Evolutionary conservation across 495 filamentous ascomycete genomes (phyloP).

Genomic region (Aspergillus leporis): DNA sequence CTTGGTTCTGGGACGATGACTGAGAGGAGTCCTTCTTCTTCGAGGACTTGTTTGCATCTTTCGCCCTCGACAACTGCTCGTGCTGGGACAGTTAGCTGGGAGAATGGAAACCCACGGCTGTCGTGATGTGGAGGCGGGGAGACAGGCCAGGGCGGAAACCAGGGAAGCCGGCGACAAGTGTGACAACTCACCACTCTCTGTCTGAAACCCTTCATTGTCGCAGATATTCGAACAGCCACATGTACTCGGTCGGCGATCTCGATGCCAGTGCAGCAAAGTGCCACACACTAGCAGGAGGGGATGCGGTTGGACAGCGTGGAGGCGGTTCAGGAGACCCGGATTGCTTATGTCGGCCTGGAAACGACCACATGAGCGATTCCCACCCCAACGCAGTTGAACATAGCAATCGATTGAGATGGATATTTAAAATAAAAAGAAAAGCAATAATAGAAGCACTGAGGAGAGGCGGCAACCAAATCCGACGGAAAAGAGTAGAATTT

Average conservation of each 20-base stretch:
- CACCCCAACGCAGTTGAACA: slow-evolving; percentile 17
- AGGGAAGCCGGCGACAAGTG: slow-evolving; percentile 7
- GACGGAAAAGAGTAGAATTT: neutral
- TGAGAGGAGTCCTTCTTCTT: slow-evolving; percentile 87
- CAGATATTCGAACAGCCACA: slow-evolving; percentile 36
- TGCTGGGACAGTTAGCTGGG: slow-evolving; percentile 51
- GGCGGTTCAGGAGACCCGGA: slow-evolving; percentile 29
- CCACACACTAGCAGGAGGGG: slow-evolving; percentile 44
- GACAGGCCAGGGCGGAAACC: slow-evolving; percentile 16
- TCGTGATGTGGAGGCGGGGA: slow-evolving; percentile 15
- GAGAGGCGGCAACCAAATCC: neutral
- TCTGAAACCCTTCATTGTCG: slow-evolving; percentile 95
- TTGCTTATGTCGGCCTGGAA: slow-evolving; percentile 39
- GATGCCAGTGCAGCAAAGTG: slow-evolving; percentile 42
- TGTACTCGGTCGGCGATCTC: slow-evolving; percentile 36
- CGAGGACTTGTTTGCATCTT: slow-evolving; percentile 88
- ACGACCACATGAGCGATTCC: slow-evolving; percentile 33
- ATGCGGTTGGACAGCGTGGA: slow-evolving; percentile 20
- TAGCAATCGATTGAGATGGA: slow-evolving; percentile 10
- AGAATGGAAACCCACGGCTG: slow-evolving; percentile 13
- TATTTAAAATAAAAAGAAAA: neutral
- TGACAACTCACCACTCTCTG: slow-evolving; percentile 86
- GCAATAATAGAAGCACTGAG: neutral
- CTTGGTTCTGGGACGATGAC: slow-evolving; percentile 63
- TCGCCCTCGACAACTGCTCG: slow-evolving; percentile 91